Percentiles rank a stretch among this genome's conserved stretches.
phyloP scores from a whole-genome alignment of 2,329 filamentous ascomycete species.

The Aspergillus amoenus region DNA sequence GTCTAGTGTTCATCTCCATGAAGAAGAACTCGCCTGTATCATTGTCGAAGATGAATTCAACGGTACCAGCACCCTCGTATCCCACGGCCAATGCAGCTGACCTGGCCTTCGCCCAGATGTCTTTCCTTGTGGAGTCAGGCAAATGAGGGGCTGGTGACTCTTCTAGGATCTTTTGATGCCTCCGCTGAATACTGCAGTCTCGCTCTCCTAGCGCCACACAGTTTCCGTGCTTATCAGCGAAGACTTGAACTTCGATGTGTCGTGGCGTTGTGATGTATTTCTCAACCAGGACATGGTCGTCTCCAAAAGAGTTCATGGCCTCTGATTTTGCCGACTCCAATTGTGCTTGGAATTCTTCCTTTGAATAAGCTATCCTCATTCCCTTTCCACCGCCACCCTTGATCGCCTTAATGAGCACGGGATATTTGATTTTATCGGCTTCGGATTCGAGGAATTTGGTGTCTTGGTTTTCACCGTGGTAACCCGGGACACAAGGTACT shows the following conservation, averaged over 20 bases:
- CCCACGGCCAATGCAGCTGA: constrained; percentile 63
- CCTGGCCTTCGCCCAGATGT: constrained; percentile 65
- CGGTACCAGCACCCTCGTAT: constrained; percentile 66
- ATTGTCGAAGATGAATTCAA: constrained; percentile 70
- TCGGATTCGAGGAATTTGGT: constrained; percentile 61
- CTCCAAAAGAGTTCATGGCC: constrained; percentile 63
- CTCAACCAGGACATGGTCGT: constrained; percentile 66
- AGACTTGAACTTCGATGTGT: constrained; percentile 68
- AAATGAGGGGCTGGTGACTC: constrained; percentile 66
- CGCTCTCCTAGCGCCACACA: constrained; percentile 64
- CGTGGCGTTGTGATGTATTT: constrained; percentile 67
- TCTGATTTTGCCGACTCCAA: constrained; percentile 65
- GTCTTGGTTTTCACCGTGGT: constrained; percentile 84
- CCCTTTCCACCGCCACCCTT: constrained; percentile 68
- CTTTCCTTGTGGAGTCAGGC: constrained; percentile 58
- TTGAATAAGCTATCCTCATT: constrained; percentile 62
- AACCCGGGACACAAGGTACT: constrained; percentile 93
- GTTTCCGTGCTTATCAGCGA: constrained; percentile 65
- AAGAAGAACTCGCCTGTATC: constrained; percentile 66
- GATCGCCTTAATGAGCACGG: constrained; percentile 65
- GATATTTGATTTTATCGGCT: constrained; percentile 69
- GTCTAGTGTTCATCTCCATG: constrained; percentile 74
- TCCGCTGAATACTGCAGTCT: constrained; percentile 65
- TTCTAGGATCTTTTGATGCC: constrained; percentile 67
- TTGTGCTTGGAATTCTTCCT: constrained; percentile 60